Conservation (phyloP, 2,329 filamentous ascomycete species). For the Leptographium wingfieldii region DNA sequence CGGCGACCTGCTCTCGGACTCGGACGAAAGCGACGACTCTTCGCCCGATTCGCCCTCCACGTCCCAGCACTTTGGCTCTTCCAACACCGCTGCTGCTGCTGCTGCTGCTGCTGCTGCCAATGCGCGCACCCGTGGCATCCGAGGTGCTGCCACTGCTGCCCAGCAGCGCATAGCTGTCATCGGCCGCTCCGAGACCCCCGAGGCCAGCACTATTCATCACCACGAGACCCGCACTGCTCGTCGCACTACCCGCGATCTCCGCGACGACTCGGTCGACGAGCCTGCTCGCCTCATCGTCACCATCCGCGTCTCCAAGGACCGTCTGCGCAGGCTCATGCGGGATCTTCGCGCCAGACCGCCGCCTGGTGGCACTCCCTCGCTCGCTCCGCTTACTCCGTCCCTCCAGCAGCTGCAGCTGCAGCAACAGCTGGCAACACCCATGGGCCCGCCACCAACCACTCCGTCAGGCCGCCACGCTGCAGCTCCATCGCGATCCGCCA, state of each 20-base stretch:
- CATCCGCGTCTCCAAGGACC: slow-evolving; percentile 60
- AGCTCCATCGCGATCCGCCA: slow-evolving; percentile 7
- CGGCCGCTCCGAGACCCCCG: slow-evolving; percentile 80
- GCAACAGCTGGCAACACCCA: slow-evolving; percentile 27
- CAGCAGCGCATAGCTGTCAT: slow-evolving; percentile 77
- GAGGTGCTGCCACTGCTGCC: slow-evolving; percentile 75
- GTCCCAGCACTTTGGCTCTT: no score
- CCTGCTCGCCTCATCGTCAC: slow-evolving; percentile 58
- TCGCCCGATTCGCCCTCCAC: slow-evolving; percentile 68
- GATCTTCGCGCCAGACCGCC: slow-evolving; percentile 18
- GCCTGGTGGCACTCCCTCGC: not conserved
- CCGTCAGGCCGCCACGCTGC: slow-evolving; percentile 20
- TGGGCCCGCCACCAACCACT: slow-evolving; percentile 41
- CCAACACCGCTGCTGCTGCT: slow-evolving; percentile 21
- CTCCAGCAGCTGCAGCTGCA: not conserved
- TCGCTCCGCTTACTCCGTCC: not conserved
- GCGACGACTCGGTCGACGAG: slow-evolving; percentile 37
- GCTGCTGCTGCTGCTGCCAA: slow-evolving; percentile 55
- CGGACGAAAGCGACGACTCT: slow-evolving; percentile 84
- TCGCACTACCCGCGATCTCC: slow-evolving; percentile 45
- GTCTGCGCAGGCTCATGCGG: slow-evolving; percentile 50
- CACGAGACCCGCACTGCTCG: slow-evolving; percentile 61
- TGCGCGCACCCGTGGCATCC: slow-evolving; percentile 74
- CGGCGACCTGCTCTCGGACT: slow-evolving; percentile 64
- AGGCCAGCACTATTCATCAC: slow-evolving; percentile 45